Conservation (phyloP, 2,329 filamentous ascomycete species). For the Fragosphaeria purpurea region DNA sequence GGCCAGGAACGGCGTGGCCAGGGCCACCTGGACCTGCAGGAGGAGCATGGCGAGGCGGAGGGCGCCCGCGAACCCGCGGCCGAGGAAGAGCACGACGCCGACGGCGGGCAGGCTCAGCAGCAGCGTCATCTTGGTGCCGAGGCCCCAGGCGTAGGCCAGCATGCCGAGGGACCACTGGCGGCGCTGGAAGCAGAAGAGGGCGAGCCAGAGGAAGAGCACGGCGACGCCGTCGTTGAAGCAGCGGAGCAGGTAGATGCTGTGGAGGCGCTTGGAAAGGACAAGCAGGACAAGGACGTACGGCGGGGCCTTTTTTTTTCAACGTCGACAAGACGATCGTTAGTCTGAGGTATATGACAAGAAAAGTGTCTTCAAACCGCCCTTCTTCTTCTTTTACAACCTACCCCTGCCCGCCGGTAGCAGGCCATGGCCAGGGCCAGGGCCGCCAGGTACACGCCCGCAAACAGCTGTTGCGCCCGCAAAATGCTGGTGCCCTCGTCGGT, state of each 20-base stretch:
- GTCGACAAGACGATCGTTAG: too few species aligned
- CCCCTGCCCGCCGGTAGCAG: slow-evolving; percentile 69
- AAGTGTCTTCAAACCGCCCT: too few species aligned
- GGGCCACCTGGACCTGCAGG: slow-evolving; percentile 62
- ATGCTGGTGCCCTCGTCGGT: slow-evolving; percentile 72
- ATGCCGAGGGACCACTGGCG: slow-evolving; percentile 64
- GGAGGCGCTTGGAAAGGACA: slow-evolving; percentile 79
- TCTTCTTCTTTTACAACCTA: slow-evolving; percentile 18
- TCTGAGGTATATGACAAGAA: too few species aligned
- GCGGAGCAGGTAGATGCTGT: slow-evolving; percentile 85
- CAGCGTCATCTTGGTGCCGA: slow-evolving; percentile 94
- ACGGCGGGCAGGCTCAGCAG: slow-evolving; percentile 76
- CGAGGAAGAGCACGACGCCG: slow-evolving; percentile 64
- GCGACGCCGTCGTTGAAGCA: slow-evolving; percentile 96
- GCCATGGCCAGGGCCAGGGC: slow-evolving; percentile 68
- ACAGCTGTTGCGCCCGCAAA: slow-evolving; percentile 70
- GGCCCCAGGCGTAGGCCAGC: slow-evolving; percentile 62
- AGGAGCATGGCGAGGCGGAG: slow-evolving; percentile 64
- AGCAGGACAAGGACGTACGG: slow-evolving; percentile 82
- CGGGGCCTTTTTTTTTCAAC: slow-evolving; percentile 46
- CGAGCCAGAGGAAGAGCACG: slow-evolving; percentile 68
- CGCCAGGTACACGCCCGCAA: slow-evolving; percentile 67
- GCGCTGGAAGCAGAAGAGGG: slow-evolving; percentile 70
- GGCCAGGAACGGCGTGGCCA: slow-evolving; percentile 57
- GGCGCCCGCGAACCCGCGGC: slow-evolving; percentile 54